Percentiles rank a stretch among this genome's conserved stretches.
Evolutionary conservation across 257 asterid genomes (phyloP).

Genomic region (Prunella vulgaris): DNA sequence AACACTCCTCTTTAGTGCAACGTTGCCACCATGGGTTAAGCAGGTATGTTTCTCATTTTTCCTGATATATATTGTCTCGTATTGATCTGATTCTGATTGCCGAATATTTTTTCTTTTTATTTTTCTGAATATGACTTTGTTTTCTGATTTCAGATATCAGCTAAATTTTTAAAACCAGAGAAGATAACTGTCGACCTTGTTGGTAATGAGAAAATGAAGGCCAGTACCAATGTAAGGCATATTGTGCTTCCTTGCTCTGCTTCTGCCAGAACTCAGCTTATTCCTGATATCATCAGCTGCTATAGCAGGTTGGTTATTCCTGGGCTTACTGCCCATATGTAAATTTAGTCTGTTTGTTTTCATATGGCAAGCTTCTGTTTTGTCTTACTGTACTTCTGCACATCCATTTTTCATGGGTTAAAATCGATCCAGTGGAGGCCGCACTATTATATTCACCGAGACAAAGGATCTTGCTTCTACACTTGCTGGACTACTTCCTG

Average conservation of each 20-base stretch:
- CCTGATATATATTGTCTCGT: neutral
- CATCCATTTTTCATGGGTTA: neutral
- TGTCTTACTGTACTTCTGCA: constrained; percentile 5
- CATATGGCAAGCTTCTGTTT: neutral
- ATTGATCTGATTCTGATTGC: neutral
- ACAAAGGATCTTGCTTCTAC: constrained; percentile 85
- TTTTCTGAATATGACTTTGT: constrained; percentile 6
- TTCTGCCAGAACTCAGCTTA: constrained; percentile 79
- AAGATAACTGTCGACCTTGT: constrained; percentile 89
- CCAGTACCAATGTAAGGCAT: constrained; percentile 86
- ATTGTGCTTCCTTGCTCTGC: constrained; percentile 85
- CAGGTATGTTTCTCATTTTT: constrained; percentile 32
- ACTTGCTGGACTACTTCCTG: constrained; percentile 88
- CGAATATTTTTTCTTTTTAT: neutral
- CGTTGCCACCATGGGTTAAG: constrained; percentile 87
- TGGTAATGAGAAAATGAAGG: constrained; percentile 97
- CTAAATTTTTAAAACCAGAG: constrained; percentile 70
- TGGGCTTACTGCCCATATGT: neutral
- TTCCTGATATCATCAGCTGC: constrained; percentile 91
- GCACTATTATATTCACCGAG: constrained; percentile 87
- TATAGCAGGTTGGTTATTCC: constrained; percentile 72
- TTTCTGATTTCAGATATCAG: constrained; percentile 48
- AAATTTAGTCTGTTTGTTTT: neutral
- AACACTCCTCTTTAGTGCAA: constrained; percentile 96
- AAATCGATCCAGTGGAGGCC: constrained; percentile 70